phyloP scores from a whole-genome alignment of 2,329 filamentous ascomycete species.

The Pseudocercospora crystallina region DNA sequence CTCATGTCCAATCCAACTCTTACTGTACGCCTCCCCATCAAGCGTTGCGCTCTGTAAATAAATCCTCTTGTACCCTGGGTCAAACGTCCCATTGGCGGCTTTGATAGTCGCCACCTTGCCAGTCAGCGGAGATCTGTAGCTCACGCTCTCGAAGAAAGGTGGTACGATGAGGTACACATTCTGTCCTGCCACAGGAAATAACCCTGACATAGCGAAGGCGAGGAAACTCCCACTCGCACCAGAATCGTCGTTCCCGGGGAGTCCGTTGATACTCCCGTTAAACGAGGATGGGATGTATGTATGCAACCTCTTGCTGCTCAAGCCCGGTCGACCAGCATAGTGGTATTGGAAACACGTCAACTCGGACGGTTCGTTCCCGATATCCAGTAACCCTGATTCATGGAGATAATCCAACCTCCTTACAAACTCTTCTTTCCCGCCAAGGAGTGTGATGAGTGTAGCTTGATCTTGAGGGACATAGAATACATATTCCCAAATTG shows the following conservation, averaged over 20 bases:
- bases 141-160: conserved; percentile 26
- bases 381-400: conserved; percentile 42
- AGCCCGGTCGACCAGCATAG: conserved; percentile 42
- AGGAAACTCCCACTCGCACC: conserved; percentile 25
- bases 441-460: conserved; percentile 39
- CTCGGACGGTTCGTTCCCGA: conserved; percentile 47
- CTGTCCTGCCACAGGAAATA: conserved; percentile 26
- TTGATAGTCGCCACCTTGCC: conserved; percentile 22
- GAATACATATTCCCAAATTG: conserved; percentile 71
- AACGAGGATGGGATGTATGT: conserved; percentile 24
- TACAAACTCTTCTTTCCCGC: conserved; percentile 40
- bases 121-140: conserved; percentile 25
- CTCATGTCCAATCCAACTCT: conserved; percentile 28
- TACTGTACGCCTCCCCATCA: conserved; percentile 20
- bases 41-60: conserved; percentile 27
- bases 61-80: conserved; percentile 33
- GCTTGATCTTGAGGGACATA: conserved; percentile 45
- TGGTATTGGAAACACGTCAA: conserved; percentile 46
- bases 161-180: conserved; percentile 25
- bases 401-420: conserved; percentile 43
- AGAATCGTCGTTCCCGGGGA: conserved; percentile 27
- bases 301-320: conserved; percentile 20
- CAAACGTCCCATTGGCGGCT: conserved; percentile 32
- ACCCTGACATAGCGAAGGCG: conserved; percentile 25
- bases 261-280: conserved; percentile 18